Conservation (phyloP, 352 stramenopile species). For the Elongisporangium prolatum region DNA sequence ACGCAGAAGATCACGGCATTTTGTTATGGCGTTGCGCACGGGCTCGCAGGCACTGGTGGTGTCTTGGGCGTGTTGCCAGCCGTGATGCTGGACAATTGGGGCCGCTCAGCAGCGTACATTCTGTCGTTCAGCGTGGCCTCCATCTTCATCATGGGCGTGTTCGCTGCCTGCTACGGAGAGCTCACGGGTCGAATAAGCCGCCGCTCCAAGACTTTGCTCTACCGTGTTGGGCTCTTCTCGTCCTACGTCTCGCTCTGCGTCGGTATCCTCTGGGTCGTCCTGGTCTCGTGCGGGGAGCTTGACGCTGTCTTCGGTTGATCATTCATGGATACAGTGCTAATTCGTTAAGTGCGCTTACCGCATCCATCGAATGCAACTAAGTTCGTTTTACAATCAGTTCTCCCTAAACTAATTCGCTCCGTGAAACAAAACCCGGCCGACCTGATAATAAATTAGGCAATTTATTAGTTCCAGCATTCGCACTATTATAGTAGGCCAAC, state of each 20-base stretch:
- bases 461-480: no score
- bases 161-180: conserved; percentile 72
- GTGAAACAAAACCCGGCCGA: no score
- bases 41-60: conserved; percentile 51
- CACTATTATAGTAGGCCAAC: no score
- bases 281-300: conserved; percentile 44
- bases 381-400: no score
- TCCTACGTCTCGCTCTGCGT: conserved; percentile 49
- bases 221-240: conserved; percentile 53
- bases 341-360: no score
- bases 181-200: conserved; percentile 35
- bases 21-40: conserved; percentile 68
- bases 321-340: no score
- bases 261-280: conserved; percentile 54
- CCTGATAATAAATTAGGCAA: no score
- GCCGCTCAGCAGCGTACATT: conserved; percentile 68
- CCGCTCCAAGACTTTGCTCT: conserved; percentile 31
- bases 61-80: conserved; percentile 76
- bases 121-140: conserved; percentile 76
- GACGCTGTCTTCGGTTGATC: conserved; percentile 35
- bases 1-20: conserved; percentile 56
- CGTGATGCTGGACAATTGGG: conserved; percentile 62
- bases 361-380: no score
- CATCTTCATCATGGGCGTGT: conserved; percentile 86
- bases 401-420: no score